These are phyloP conservation scores for Candida labiduridarum DNA, from an alignment of 1,139 yeast genomes.

Conservation along the genomic window DNA sequence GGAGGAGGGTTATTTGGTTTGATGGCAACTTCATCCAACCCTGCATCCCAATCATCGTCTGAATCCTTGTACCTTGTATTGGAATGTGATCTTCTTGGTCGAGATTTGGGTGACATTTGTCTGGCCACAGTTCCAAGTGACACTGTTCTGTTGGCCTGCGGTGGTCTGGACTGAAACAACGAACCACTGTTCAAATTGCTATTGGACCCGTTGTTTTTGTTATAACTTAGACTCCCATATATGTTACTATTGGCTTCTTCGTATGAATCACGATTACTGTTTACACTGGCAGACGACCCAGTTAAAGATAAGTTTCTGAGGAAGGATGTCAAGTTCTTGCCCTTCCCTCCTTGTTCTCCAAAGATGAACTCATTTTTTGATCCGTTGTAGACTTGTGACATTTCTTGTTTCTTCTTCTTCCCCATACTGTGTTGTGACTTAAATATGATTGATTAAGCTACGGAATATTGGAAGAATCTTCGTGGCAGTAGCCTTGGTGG, in stretches of 20 bases:
- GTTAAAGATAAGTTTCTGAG: slow-evolving; percentile 51
- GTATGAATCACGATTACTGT: slow-evolving; percentile 12
- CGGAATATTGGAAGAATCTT: no score
- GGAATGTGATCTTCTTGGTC: slow-evolving; percentile 12
- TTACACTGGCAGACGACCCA: slow-evolving; percentile 17
- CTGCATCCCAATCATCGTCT: slow-evolving; percentile 95
- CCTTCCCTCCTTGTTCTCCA: slow-evolving; percentile 70
- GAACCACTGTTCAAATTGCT: slow-evolving; percentile 21
- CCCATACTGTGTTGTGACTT: slow-evolving; percentile 13
- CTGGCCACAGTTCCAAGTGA: slow-evolving; percentile 16
- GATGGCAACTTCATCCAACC: slow-evolving; percentile 53
- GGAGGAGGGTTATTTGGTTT: slow-evolving; percentile 17
- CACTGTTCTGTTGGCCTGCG: slow-evolving; percentile 24
- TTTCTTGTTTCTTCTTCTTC: slow-evolving; percentile 55
- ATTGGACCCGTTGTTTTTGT: slow-evolving; percentile 11
- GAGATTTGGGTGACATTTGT: slow-evolving; percentile 7
- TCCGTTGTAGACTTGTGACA: slow-evolving; percentile 58
- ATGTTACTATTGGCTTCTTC: slow-evolving; percentile 41
- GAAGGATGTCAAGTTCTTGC: slow-evolving; percentile 62
- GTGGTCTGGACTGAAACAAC: slow-evolving; percentile 13
- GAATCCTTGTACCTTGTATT: slow-evolving; percentile 53
- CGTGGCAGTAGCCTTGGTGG: no score
- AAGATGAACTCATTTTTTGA: slow-evolving; percentile 61
- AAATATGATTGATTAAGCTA: not conserved
- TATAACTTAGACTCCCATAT: slow-evolving; percentile 43